A percentile compares a stretch with the other conserved stretches of the same genome.
phyloP scores from a whole-genome alignment of 805 yeast species.

The Starmerella potacharoeniae region DNA sequence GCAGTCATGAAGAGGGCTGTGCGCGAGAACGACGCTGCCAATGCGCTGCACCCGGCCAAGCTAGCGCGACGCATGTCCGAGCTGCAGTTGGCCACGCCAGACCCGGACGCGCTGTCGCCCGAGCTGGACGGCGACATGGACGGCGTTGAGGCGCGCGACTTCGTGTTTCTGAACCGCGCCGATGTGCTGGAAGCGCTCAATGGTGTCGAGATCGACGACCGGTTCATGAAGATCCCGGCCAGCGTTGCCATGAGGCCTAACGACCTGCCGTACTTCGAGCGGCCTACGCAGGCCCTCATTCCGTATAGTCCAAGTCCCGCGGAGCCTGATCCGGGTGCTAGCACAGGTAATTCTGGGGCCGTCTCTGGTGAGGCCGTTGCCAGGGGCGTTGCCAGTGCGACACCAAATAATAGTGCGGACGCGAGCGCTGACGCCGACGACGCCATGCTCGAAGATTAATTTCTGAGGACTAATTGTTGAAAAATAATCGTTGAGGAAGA shows the following conservation, averaged over 20 bases:
- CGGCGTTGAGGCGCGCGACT: constrained; percentile 15
- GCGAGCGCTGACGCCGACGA: neutral
- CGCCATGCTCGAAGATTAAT: neutral
- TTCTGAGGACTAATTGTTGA: too few relatives aligned
- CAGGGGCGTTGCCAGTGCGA: neutral
- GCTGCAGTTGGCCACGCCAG: neutral
- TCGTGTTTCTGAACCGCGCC: constrained; percentile 7
- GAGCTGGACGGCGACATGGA: constrained; percentile 13
- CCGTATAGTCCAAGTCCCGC: neutral
- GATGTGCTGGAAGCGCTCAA: constrained; percentile 16
- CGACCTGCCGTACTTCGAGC: constrained; percentile 12
- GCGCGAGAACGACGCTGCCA: neutral
- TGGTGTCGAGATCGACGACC: constrained; percentile 16
- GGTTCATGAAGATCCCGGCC: constrained; percentile 18
- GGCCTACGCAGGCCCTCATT: constrained; percentile 17
- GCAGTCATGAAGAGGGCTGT: neutral
- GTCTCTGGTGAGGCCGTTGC: neutral
- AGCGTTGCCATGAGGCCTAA: neutral
- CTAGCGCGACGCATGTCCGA: constrained; percentile 5
- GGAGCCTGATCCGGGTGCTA: neutral
- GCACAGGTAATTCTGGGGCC: too few relatives aligned
- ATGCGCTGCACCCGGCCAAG: constrained; percentile 9
- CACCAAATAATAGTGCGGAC: too few relatives aligned
- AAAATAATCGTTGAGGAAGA: too few relatives aligned
- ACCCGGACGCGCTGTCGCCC: neutral